These are phyloP conservation scores for Suillus placidus DNA, from an alignment of 768 basidiomycete genomes.

Conservation along the genomic window DNA sequence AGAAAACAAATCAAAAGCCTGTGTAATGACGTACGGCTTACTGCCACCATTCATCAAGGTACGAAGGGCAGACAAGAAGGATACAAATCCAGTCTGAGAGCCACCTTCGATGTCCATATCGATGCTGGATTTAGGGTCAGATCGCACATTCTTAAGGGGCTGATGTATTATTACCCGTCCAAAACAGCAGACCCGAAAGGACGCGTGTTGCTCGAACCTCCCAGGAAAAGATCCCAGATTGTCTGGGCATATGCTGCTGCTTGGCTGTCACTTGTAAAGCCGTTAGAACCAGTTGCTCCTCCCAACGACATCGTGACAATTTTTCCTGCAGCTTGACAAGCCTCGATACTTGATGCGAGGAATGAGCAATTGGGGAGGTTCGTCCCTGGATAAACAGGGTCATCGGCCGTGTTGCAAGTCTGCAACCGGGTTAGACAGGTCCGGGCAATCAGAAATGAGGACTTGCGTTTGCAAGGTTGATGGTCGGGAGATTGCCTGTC, in stretches of 20 bases:
- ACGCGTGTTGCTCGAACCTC: slow-evolving; percentile 59
- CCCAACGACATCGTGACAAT: slow-evolving; percentile 61
- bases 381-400: slow-evolving; percentile 63
- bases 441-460: not conserved
- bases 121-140: slow-evolving; percentile 22
- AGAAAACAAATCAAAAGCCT: slow-evolving; percentile 7
- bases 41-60: slow-evolving; percentile 30
- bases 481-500: slow-evolving; percentile 55
- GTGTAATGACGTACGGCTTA: slow-evolving; percentile 26
- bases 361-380: slow-evolving; percentile 61
- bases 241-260: slow-evolving; percentile 62
- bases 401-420: slow-evolving; percentile 64
- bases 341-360: slow-evolving; percentile 60
- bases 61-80: slow-evolving; percentile 33
- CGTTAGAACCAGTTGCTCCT: slow-evolving; percentile 62
- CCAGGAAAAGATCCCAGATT: slow-evolving; percentile 71
- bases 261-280: slow-evolving; percentile 60
- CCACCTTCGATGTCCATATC: slow-evolving; percentile 56
- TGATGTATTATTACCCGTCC: slow-evolving; percentile 54
- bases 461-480: slow-evolving; percentile 62
- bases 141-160: not conserved
- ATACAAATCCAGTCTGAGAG: slow-evolving; percentile 27
- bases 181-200: slow-evolving; percentile 74
- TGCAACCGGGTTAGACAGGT: slow-evolving; percentile 25
- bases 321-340: slow-evolving; percentile 68